Evolutionary conservation across 2,329 filamentous ascomycete genomes (phyloP).

Genomic region (Talaromyces sp.): DNA sequence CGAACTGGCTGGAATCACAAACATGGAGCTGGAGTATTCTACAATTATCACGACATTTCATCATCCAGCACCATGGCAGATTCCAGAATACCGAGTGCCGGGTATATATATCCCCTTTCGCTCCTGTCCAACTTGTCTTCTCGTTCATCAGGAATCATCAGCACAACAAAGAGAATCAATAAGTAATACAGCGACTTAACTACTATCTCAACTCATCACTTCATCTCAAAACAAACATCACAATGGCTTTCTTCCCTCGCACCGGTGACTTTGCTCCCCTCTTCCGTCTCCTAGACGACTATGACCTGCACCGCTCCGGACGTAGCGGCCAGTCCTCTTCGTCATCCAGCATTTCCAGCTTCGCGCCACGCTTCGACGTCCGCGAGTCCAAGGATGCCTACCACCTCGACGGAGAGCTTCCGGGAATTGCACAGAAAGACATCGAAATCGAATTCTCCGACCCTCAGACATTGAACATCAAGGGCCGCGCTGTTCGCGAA

Average conservation of each 20-base stretch:
- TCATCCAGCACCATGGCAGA: background rate
- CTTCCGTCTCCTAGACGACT: constrained; percentile 37
- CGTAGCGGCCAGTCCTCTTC: constrained; percentile 10
- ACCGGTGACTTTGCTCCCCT: constrained; percentile 31
- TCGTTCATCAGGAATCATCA: constrained; percentile 4
- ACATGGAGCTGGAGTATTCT: background rate
- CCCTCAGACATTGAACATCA: constrained; percentile 36
- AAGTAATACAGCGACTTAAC: no score
- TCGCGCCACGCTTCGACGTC: constrained; percentile 40
- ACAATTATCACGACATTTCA: constrained; percentile 1
- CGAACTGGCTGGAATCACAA: background rate
- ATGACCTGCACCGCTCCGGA: constrained; percentile 21
- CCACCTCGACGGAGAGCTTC: constrained; percentile 39
- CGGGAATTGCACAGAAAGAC: constrained; percentile 39
- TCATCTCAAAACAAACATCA: background rate
- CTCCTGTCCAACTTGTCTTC: background rate
- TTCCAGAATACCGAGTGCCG: constrained; percentile 11
- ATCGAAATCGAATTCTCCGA: constrained; percentile 41
- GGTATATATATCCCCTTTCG: constrained; percentile 6
- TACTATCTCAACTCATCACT: background rate
- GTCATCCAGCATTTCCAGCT: constrained; percentile 18
- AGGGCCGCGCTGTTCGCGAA: constrained; percentile 31
- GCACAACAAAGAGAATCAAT: background rate
- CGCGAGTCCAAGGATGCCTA: constrained; percentile 37
- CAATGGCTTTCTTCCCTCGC: constrained; percentile 20